A percentile compares a stretch with the other conserved stretches of the same genome.
These are phyloP conservation scores for Hansenula lynferdii DNA, from an alignment of 1,139 yeast genomes.

Conservation along the genomic window DNA sequence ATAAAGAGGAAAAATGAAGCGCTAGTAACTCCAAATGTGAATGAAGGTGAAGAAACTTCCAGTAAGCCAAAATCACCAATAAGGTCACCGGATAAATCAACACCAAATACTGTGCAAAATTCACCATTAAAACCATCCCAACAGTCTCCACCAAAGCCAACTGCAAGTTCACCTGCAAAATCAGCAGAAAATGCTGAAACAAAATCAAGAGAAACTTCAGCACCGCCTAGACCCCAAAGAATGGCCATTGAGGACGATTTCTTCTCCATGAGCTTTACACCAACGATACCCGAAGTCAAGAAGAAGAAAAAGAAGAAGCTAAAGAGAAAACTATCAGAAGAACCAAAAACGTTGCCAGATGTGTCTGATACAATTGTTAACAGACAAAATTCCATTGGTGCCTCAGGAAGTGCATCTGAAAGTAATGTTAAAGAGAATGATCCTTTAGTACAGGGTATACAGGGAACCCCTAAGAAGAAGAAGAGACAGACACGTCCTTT, in stretches of 20 bases:
- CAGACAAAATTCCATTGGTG: too few species aligned
- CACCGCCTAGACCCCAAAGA: not conserved
- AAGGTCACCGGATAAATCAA: not conserved
- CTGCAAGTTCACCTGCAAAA: not conserved
- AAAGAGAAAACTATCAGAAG: conserved; percentile 1
- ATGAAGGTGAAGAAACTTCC: too few species aligned
- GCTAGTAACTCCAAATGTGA: too few species aligned
- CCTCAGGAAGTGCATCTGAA: too few species aligned
- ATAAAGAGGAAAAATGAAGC: too few species aligned
- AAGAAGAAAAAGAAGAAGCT: conserved; percentile 15
- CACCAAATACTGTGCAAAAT: not conserved
- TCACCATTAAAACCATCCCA: not conserved
- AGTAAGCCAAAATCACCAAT: not conserved
- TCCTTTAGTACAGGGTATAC: not conserved
- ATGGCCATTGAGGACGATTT: conserved; percentile 19
- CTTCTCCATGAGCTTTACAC: conserved; percentile 16
- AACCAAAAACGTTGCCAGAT: conserved; percentile 1
- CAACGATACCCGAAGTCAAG: conserved; percentile 1
- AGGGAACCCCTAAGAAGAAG: conserved; percentile 1
- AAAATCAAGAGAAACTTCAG: not conserved
- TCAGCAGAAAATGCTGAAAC: too few species aligned
- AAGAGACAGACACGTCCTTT: conserved; percentile 5
- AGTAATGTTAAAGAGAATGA: too few species aligned
- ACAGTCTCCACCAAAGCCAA: not conserved
- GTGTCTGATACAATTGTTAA: conserved; percentile 5